phyloP scores from a whole-genome alignment of 805 yeast genomes.

The Millerago galiae region DNA sequence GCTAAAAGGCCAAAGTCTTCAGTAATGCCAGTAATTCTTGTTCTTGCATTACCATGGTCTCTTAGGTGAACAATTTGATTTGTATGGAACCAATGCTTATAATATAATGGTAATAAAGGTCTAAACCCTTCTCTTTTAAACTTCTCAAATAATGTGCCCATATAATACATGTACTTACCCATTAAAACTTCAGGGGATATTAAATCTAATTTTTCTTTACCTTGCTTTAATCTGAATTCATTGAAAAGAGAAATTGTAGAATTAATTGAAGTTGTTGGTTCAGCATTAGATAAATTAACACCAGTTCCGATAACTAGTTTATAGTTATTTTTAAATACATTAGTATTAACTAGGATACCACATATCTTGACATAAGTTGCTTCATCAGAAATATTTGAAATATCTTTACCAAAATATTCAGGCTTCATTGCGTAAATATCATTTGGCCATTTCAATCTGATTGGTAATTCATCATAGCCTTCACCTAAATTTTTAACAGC shows the following conservation, averaged over 20 bases:
- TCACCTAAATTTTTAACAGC: slow-evolving; percentile 55
- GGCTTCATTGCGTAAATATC: slow-evolving; percentile 78
- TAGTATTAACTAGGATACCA: slow-evolving; percentile 81
- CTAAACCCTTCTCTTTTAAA: slow-evolving; percentile 62
- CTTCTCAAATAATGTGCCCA: slow-evolving; percentile 53
- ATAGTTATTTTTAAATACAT: slow-evolving; percentile 51
- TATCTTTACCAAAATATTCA: slow-evolving; percentile 38
- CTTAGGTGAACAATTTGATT: slow-evolving; percentile 67
- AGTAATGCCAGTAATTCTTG: slow-evolving; percentile 75
- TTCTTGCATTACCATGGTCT: slow-evolving; percentile 44
- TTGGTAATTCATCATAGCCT: slow-evolving; percentile 71
- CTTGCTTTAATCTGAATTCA: slow-evolving; percentile 35
- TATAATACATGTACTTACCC: slow-evolving; percentile 61
- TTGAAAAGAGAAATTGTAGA: slow-evolving; percentile 60
- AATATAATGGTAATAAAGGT: slow-evolving; percentile 65
- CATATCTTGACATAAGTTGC: slow-evolving; percentile 70
- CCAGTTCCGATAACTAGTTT: slow-evolving; percentile 82
- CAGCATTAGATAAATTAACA: slow-evolving; percentile 72
- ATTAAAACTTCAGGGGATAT: slow-evolving; percentile 42
- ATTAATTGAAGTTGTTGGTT: slow-evolving; percentile 89
- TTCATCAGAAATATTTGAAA: slow-evolving; percentile 45
- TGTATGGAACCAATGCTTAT: slow-evolving; percentile 80
- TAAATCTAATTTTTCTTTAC: slow-evolving; percentile 24
- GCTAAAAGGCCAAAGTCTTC: slow-evolving; percentile 76
- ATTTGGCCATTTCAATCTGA: slow-evolving; percentile 93